phyloP scores from a whole-genome alignment of 495 filamentous ascomycete species.

The Bombardia bombarda region DNA sequence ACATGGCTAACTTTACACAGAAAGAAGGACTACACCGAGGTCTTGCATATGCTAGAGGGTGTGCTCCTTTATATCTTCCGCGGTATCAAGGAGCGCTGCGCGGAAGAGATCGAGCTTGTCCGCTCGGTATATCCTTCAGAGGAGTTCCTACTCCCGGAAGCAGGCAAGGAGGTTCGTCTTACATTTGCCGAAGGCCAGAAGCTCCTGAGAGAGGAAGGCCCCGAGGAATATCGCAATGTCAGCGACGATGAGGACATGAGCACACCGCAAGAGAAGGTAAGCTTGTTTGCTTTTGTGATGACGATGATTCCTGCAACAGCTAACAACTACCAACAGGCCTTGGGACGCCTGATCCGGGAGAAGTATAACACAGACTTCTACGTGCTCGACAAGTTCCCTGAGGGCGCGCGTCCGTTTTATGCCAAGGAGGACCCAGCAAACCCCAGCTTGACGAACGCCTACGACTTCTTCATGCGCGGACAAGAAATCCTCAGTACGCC shows the following conservation, averaged over 20 bases:
- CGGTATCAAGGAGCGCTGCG: conserved; percentile 58
- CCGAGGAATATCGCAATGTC: conserved; percentile 58
- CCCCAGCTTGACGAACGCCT: conserved; percentile 68
- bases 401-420: conserved; percentile 80
- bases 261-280: conserved; percentile 84
- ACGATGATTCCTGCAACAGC: too few relatives aligned
- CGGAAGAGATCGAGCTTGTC: conserved; percentile 63
- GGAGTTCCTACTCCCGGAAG: conserved; percentile 42
- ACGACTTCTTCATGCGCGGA: conserved; percentile 88
- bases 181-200: conserved; percentile 80
- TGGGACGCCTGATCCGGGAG: conserved; percentile 74
- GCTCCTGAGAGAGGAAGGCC: conserved; percentile 72
- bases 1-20: too few relatives aligned
- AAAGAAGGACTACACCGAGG: conserved; percentile 82
- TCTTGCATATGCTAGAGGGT: conserved; percentile 68
- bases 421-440: conserved; percentile 68
- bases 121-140: conserved; percentile 52
- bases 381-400: conserved; percentile 85
- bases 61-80: conserved; percentile 86
- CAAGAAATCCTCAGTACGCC: conserved; percentile 40
- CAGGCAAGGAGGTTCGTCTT: conserved; percentile 71
- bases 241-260: conserved; percentile 70
- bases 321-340: too few relatives aligned
- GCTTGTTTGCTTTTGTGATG: too few relatives aligned
- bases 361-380: conserved; percentile 91